Conservation (phyloP, 805 yeast species). For the Wickerhamiella azyma region DNA sequence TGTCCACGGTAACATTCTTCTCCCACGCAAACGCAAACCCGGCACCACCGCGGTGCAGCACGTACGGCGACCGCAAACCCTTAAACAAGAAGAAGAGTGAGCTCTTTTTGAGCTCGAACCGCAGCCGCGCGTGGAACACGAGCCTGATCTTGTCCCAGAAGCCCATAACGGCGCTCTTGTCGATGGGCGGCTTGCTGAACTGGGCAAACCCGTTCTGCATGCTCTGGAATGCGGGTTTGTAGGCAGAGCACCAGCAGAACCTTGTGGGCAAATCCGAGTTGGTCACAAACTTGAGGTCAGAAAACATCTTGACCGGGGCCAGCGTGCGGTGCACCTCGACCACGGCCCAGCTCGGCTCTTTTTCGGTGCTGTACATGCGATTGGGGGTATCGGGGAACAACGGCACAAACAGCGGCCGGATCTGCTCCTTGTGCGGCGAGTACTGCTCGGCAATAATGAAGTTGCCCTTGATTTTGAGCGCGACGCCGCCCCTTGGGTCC, state of each 20-base stretch:
- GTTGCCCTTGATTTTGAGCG: constrained; percentile 42
- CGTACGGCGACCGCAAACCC: constrained; percentile 71
- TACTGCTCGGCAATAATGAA: constrained; percentile 56
- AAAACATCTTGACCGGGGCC: constrained; percentile 57
- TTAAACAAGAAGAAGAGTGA: constrained; percentile 33
- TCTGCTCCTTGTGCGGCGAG: constrained; percentile 34
- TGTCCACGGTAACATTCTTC: constrained; percentile 41
- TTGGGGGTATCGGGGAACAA: constrained; percentile 34
- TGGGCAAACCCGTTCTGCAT: constrained; percentile 64
- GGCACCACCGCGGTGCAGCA: constrained; percentile 47
- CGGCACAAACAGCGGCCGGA: constrained; percentile 50
- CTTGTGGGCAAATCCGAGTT: constrained; percentile 45
- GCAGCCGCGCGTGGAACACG: constrained; percentile 58
- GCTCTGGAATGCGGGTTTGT: constrained; percentile 73
- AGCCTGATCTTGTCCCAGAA: constrained; percentile 84
- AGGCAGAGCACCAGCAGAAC: constrained; percentile 73
- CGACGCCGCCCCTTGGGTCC: constrained; percentile 19
- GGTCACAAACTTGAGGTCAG: constrained; percentile 44
- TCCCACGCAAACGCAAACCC: constrained; percentile 70
- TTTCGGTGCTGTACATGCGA: constrained; percentile 21
- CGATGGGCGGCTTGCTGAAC: constrained; percentile 80
- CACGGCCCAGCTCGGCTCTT: constrained; percentile 32
- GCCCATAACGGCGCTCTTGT: constrained; percentile 73
- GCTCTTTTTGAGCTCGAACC: constrained; percentile 37
- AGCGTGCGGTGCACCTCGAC: constrained; percentile 61